A percentile compares a stretch with the other conserved stretches of the same genome.
Conservation (phyloP, 2,329 filamentous ascomycete species). For the Fusarium circinatum region DNA sequence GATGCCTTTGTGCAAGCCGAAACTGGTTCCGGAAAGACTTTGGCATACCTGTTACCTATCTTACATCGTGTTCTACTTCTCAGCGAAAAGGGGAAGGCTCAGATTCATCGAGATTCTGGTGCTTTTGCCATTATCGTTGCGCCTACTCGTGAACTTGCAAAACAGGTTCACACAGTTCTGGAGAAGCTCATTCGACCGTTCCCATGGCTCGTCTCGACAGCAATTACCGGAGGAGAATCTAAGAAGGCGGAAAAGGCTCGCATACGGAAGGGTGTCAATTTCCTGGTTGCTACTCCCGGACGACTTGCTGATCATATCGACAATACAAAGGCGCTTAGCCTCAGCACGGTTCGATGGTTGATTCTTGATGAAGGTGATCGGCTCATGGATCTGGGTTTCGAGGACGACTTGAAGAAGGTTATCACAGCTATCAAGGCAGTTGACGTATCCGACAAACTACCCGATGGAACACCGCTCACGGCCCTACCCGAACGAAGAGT, state of each 20-base stretch:
- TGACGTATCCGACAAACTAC: constrained; percentile 66
- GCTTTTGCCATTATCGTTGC: constrained; percentile 94
- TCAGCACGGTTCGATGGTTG: constrained; percentile 91
- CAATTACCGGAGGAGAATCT: constrained; percentile 76
- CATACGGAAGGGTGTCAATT: constrained; percentile 92
- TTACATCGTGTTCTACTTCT: constrained; percentile 87
- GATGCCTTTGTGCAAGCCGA: constrained; percentile 98
- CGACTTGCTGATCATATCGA: constrained; percentile 91
- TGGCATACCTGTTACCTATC: constrained; percentile 94
- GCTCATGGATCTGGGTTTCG: constrained; percentile 98
- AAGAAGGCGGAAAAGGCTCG: constrained; percentile 90
- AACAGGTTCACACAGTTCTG: constrained; percentile 89
- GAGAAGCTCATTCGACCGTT: constrained; percentile 88
- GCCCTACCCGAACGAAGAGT: constrained; percentile 79
- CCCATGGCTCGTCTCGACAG: constrained; percentile 93
- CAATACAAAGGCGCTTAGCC: constrained; percentile 88
- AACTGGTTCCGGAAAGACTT: constrained; percentile 96
- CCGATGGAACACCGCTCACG: constrained; percentile 66
- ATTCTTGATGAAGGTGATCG: constrained; percentile 96
- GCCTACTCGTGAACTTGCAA: constrained; percentile 92
- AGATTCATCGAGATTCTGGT: constrained; percentile 84
- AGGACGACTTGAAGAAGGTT: constrained; percentile 90
- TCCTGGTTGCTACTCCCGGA: constrained; percentile 93
- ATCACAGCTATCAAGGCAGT: constrained; percentile 80
- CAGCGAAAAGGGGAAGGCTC: constrained; percentile 65